Base-by-base conservation (phyloP, 2,329 filamentous ascomycete genomes). In the Coniochaeta sp. region DNA sequence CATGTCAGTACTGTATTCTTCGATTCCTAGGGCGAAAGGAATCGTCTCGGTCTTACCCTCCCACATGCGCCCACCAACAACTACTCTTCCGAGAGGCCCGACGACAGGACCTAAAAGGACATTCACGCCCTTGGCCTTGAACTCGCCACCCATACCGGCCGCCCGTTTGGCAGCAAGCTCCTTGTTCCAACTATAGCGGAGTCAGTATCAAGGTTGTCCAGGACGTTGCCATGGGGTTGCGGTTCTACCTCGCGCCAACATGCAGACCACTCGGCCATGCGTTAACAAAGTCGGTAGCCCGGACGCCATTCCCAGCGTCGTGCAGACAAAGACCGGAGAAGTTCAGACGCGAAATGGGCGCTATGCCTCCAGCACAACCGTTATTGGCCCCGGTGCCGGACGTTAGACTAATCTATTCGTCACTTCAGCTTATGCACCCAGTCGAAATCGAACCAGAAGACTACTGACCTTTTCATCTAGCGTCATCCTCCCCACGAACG, bases 41-140 rank as follows among this genome's bases (percentile, higher is more conserved):
- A 28, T 4, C 19, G 6, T 16, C 4, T 8, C 4, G 14, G 42
- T 16, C 38, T 62, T 42, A 66, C 72, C 77, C 63, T 80, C 78
- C 77, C 86, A 89, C 62, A 87, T 88, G 58, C 88, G 76, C 0
- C 88, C 88, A 55, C 83, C 82, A 24, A 78, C 75, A 1, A 84
- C 82, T 55, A 86, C 77, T 2, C 86, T 78, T 10, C 87, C 87
- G 0, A 87, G 68, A 0, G 87, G 86, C 0, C 86, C 86, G 61
- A 90, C 85, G 0, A 90, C 90, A 2, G 91, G 91, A 0, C 90
- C 91, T 10, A 96, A 80, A 60, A 89, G 82, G 16, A 95, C 81
- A 69, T 96, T 89, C 34, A 91, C 85, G 56, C 91, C 91, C 72
- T 96, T 96, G 47, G 75, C 83, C 62, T 81, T 83, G 70, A 90